Evolutionary conservation across 2,329 filamentous ascomycete genomes (phyloP), one percentile per base, ranked within the genome.

Genomic region (Tolypocladium amazonense): DNA sequence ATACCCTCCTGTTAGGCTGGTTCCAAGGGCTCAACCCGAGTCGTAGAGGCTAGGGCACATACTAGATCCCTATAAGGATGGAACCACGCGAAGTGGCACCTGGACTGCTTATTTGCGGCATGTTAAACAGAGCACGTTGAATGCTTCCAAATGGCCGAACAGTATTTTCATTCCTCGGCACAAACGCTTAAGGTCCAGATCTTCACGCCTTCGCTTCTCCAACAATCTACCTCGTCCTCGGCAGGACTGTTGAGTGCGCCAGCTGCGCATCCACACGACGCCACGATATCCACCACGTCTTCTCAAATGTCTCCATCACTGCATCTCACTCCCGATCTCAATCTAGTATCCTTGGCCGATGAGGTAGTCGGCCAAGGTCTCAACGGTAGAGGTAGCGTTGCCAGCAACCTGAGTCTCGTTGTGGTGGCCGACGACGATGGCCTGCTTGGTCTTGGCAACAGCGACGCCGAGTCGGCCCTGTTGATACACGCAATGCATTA

Each of bases 381-480:
- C 89, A 66, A 96, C 89, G 56, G 89, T 90, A 72, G 84, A 84
- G 68, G 87, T 87, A 64, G 90, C 87, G 73, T 88, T 87, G 72
- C 90, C 87, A 58, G 89, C 89, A 73, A 89, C 81, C 67, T 87
- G 78, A 63, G 74, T 73, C 74, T 96, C 90, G 66, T 81, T 81
- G 81, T 97, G 91, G 80, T 96, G 91, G 67, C 86, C 89, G 73
- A 99, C 78, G 72, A 99, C 84, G 73, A 97, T 87, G 67, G 92
- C 90, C 77, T 95, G 88, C 70, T 82, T 87, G 69, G 93, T 95
- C 82, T 95, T 96, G 76, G 87, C 87, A 68, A 94, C 84, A 71
- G 88, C 81, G 69, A 96, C 77, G 65, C 94, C 94, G 72, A 88
- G 84, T 73, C 88, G 90, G 68, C 89, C 91, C 81, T 84, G 64